Base-by-base conservation (phyloP, 1,284 basidiomycete species). In the Ceratobasidium sp. region DNA sequence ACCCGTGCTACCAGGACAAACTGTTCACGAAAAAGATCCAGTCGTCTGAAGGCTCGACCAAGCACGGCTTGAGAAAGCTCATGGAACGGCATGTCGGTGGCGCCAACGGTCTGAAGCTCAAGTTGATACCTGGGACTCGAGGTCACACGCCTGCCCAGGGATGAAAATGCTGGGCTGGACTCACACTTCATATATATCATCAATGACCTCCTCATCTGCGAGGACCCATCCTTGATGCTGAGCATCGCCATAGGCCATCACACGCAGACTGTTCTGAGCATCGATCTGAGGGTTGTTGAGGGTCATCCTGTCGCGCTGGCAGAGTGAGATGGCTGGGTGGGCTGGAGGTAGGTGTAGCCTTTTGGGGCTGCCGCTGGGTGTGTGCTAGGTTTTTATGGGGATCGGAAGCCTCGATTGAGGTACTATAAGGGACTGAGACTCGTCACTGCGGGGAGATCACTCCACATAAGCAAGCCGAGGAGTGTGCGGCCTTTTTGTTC, bases 81-180 rank as follows among this genome's bases (percentile, higher is more conserved):
- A 67, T 52, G 59, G 52, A 61, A 56, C 19, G 75, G 54, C 4
- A 80, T 81, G 78, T 88, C 84, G 44, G 87, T 87, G 0, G 87
- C 88, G 79, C 88, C 88, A 76, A 88, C 88, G 0, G 87, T 87
- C 81, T 86, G 84, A 79, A 88, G 87, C 2, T 88, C 88, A 15
- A 82, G 76, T 8, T 86, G 84, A 76, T 84, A 83, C 19, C 44
- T 82, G 22, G 15, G 43, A 64, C 19, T 44, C 59, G 49, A 54
- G 29, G 44, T 44, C 51, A 56, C 59, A 75, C 37, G 22, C 25
- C 9, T 61, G 51, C 17, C 49, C 51, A 13, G 49, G 62, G 59
- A 43, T 43, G 64, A 32, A 61, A 34, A 46, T 54, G 46, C 5
- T 40, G 43, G 32, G 34, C 57, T 34, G 19, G 29, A 77, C 80